Evolutionary conservation across 495 filamentous ascomycete species (phyloP).

Genomic region (Tuber melanosporum): DNA sequence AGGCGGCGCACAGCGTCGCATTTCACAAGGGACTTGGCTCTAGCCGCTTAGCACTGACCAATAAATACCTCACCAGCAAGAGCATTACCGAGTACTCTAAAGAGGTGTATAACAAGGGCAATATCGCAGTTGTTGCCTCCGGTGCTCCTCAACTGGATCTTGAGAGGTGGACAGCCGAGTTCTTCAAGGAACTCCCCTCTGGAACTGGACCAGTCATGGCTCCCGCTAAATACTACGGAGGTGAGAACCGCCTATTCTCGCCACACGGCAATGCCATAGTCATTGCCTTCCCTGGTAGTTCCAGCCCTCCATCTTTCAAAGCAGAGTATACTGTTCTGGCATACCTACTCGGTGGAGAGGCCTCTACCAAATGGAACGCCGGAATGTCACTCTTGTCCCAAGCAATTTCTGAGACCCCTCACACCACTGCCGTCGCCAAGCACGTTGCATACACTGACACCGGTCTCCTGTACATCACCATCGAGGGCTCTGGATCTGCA

Average conservation of each 20-base stretch:
- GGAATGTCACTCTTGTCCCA: constrained; percentile 86
- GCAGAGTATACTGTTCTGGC: constrained; percentile 84
- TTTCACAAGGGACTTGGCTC: constrained; percentile 91
- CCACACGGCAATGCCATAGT: constrained; percentile 67
- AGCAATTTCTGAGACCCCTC: constrained; percentile 58
- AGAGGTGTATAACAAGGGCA: constrained; percentile 75
- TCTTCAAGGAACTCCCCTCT: constrained; percentile 60
- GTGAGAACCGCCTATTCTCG: constrained; percentile 83
- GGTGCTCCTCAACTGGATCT: constrained; percentile 70
- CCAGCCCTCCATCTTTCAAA: constrained; percentile 63
- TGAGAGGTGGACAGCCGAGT: constrained; percentile 84
- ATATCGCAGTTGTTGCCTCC: constrained; percentile 84
- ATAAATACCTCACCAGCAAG: constrained; percentile 66
- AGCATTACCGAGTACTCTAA: constrained; percentile 64
- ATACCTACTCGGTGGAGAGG: constrained; percentile 81
- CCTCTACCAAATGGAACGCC: constrained; percentile 88
- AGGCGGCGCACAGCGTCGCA: constrained; percentile 78
- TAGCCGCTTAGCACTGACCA: constrained; percentile 61
- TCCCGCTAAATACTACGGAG: constrained; percentile 81
- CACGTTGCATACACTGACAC: constrained; percentile 89
- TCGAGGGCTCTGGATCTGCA: constrained; percentile 68
- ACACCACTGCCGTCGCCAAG: constrained; percentile 59
- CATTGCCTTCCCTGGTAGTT: constrained; percentile 83
- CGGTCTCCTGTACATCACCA: constrained; percentile 74
- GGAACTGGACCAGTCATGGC: constrained; percentile 38